Percentiles rank a stretch among this genome's conserved stretches.
phyloP scores from a whole-genome alignment of 176 grass and related monocot species.

The Pharus latifolius region DNA sequence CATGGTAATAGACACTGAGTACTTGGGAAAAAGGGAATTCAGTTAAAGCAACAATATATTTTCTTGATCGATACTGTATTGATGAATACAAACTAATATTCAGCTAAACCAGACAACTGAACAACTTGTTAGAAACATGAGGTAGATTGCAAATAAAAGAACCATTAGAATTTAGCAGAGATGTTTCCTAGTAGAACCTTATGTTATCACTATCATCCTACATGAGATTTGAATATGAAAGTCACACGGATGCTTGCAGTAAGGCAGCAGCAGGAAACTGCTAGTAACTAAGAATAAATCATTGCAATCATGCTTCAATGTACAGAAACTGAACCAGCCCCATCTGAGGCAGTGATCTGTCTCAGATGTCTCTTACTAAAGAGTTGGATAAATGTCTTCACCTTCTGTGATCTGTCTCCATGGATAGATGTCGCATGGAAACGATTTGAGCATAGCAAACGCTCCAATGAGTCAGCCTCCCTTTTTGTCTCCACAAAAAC shows the following conservation, averaged over 20 bases:
- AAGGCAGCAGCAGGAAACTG: not conserved
- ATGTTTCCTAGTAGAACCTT: not conserved
- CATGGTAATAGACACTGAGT: not conserved
- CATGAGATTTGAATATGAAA: not conserved
- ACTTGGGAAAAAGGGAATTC: not conserved
- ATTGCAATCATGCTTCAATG: not conserved
- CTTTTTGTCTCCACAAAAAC: slow-evolving; percentile 94
- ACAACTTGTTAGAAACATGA: too few species aligned
- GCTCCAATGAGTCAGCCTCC: slow-evolving; percentile 55
- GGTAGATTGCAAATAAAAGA: not conserved
- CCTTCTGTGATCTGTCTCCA: slow-evolving; percentile 60
- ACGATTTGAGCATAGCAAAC: slow-evolving; percentile 49
- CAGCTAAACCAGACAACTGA: not conserved
- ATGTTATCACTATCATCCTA: not conserved
- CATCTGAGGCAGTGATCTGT: too few species aligned
- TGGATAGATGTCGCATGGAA: slow-evolving; percentile 69
- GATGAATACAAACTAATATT: not conserved
- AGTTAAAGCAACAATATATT: not conserved
- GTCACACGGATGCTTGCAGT: not conserved
- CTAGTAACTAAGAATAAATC: not conserved
- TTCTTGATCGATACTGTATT: not conserved
- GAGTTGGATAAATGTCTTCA: slow-evolving; percentile 11
- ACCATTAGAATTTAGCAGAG: not conserved
- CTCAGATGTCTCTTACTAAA: too few species aligned
- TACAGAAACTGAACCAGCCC: not conserved